Percentiles rank a stretch among this genome's conserved stretches.
phyloP scores from a whole-genome alignment of 2,329 filamentous ascomycete genomes.

The Plenodomus biglobosus region DNA sequence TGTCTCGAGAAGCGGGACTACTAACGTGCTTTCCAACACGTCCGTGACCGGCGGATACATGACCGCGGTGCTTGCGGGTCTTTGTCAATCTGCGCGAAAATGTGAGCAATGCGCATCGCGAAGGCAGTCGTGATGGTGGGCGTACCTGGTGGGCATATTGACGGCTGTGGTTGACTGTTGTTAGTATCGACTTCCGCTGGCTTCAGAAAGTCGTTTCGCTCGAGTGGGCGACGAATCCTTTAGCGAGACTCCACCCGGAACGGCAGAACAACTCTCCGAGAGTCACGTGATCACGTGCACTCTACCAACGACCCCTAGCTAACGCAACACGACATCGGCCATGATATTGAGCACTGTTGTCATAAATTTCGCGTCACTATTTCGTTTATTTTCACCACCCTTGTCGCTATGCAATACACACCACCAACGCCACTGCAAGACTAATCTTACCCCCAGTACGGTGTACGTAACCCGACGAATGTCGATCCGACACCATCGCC shows the following conservation, averaged over 20 bases:
- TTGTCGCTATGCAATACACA: conserved; percentile 36
- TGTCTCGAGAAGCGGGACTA: background rate
- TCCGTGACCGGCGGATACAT: conserved; percentile 98
- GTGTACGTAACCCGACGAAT: conserved; percentile 45
- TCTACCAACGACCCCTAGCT: background rate
- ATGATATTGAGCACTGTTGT: background rate
- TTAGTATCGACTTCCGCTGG: conserved; percentile 27
- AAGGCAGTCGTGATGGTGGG: conserved; percentile 2
- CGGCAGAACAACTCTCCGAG: conserved; percentile 3
- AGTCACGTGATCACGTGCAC: conserved; percentile 2
- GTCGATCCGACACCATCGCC: conserved; percentile 34
- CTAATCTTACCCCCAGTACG: conserved; percentile 42
- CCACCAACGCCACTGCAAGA: conserved; percentile 3
- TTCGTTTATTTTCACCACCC: conserved; percentile 7
- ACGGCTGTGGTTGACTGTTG: conserved; percentile 22
- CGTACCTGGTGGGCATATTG: conserved; percentile 38
- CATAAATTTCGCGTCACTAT: conserved; percentile 9
- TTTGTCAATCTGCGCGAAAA: conserved; percentile 23
- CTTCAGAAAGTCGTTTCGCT: conserved; percentile 6
- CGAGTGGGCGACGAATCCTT: conserved; percentile 13
- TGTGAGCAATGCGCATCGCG: conserved; percentile 2
- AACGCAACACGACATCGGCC: background rate
- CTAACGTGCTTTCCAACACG: conserved; percentile 89
- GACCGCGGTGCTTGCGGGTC: conserved; percentile 67
- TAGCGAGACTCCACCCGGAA: conserved; percentile 18